Evolutionary conservation across 768 basidiomycete genomes (phyloP).

Genomic region (Suillus brevipes): DNA sequence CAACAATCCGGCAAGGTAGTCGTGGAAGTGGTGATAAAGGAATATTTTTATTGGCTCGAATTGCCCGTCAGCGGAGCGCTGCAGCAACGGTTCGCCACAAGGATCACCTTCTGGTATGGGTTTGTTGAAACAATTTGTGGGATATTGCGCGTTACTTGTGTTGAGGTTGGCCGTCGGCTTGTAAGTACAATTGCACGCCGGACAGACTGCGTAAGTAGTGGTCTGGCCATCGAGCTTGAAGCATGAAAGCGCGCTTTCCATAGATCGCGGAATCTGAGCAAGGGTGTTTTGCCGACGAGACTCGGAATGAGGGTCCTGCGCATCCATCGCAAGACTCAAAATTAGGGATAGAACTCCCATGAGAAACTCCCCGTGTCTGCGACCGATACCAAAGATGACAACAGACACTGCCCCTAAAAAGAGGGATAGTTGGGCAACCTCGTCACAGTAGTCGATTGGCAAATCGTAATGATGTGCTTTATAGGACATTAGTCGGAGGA

Average conservation of each 20-base stretch:
- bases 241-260: constrained; percentile 7
- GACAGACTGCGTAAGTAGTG: constrained; percentile 17
- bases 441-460: constrained; percentile 12
- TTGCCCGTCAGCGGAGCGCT: background rate
- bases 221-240: constrained; percentile 19
- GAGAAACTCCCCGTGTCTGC: constrained; percentile 17
- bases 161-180: background rate
- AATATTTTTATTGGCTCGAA: background rate
- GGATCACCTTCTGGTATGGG: constrained; percentile 1
- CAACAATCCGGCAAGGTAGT: background rate
- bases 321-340: constrained; percentile 6
- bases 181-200: constrained; percentile 15
- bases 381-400: constrained; percentile 19
- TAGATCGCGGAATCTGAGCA: background rate
- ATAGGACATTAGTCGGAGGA: background rate
- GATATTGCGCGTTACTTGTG: background rate
- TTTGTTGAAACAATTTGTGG: constrained; percentile 10
- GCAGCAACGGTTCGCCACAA: background rate
- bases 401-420: constrained; percentile 21
- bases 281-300: background rate
- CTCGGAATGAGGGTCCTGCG: background rate
- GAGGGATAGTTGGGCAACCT: constrained; percentile 21
- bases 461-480: constrained; percentile 9
- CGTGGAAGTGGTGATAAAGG: background rate
- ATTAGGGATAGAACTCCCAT: constrained; percentile 17